Conservation (phyloP, 495 filamentous ascomycete genomes). For the Hypoxylon cercidicola region DNA sequence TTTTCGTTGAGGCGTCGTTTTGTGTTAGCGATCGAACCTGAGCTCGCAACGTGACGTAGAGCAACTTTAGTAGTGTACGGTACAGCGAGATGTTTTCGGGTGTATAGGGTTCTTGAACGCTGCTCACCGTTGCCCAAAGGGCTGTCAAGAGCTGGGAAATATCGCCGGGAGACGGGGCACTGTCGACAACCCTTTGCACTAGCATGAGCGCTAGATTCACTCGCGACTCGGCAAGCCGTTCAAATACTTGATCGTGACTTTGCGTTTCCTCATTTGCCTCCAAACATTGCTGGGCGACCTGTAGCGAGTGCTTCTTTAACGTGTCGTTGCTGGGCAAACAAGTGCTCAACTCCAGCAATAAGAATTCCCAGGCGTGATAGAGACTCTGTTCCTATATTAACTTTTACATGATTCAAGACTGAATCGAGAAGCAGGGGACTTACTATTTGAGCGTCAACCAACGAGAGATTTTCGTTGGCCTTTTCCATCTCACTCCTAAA, state of each 20-base stretch:
- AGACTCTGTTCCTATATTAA: slow-evolving; percentile 67
- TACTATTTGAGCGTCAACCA: slow-evolving; percentile 92
- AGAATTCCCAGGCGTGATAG: slow-evolving; percentile 87
- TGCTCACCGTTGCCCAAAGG: slow-evolving; percentile 74
- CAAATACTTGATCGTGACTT: slow-evolving; percentile 77
- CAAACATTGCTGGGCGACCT: slow-evolving; percentile 78
- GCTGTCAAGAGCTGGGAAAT: slow-evolving; percentile 70
- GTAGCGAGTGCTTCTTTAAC: slow-evolving; percentile 69
- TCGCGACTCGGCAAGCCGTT: slow-evolving; percentile 73
- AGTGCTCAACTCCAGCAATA: slow-evolving; percentile 83
- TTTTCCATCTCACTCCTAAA: slow-evolving; percentile 81
- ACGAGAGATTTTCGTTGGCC: slow-evolving; percentile 88
- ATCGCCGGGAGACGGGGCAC: slow-evolving; percentile 66
- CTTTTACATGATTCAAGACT: background rate
- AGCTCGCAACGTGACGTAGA: slow-evolving; percentile 83
- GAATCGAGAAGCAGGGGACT: slow-evolving; percentile 47
- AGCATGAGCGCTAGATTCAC: slow-evolving; percentile 81
- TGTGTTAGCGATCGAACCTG: slow-evolving; percentile 39
- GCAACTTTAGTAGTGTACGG: slow-evolving; percentile 81
- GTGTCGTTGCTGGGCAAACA: slow-evolving; percentile 69
- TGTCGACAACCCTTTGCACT: slow-evolving; percentile 76
- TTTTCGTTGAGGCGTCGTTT: slow-evolving; percentile 45
- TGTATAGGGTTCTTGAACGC: slow-evolving; percentile 71
- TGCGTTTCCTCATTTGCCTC: slow-evolving; percentile 72
- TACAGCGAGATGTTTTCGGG: slow-evolving; percentile 74